Evolutionary conservation across 2,329 filamentous ascomycete species (phyloP), one percentile per base, ranked within the genome.

Genomic region (Pseudogymnoascus sp.): DNA sequence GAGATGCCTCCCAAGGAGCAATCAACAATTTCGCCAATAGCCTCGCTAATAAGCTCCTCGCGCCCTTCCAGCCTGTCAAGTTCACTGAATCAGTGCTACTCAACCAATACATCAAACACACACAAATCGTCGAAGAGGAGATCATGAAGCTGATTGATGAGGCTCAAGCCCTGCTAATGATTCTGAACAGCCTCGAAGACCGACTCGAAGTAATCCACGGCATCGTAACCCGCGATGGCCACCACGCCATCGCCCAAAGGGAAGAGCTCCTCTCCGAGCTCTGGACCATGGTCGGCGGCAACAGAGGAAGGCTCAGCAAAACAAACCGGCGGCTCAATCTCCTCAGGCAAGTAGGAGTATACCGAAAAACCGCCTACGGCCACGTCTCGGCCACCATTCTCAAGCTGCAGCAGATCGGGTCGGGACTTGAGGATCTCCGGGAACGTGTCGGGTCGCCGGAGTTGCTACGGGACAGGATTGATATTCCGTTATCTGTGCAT

Each of bases 51-150:
- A 79, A 77, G 64, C 65, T 81, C 23, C 73, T 83, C 7, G 78
- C 83, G 1, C 86, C 87, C 2, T 91, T 93, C 70, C 80, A 85
- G 61, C 82, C 82, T 4, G 75, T 77, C n/a, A 76, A 79, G 3
- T 81, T 85, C 64, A 83, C 85, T 1, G 84, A 89, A 70, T 80
- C 81, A 41, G 76, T 83, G 16, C 78, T 95, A 1, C 79, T 90
- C 38, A 84, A 91, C 65, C 88, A 90, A 71, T 95, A 93, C 72
- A 80, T 92, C 21, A 81, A 86, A 62, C 90, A 93, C 75, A 88
- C 89, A 1, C 77, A 80, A 21, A 80, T 86, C 12, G 84, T 93
- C 9, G 87, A 88, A 64, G 86, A 88, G 45, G 86, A 89, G 69
- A 90, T 93, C 65, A 75, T 78, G 3, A 74, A 74, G 16, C 81